phyloP scores from a whole-genome alignment of 192 early-diverging fungal genomes.

The Podila clonocystis region DNA sequence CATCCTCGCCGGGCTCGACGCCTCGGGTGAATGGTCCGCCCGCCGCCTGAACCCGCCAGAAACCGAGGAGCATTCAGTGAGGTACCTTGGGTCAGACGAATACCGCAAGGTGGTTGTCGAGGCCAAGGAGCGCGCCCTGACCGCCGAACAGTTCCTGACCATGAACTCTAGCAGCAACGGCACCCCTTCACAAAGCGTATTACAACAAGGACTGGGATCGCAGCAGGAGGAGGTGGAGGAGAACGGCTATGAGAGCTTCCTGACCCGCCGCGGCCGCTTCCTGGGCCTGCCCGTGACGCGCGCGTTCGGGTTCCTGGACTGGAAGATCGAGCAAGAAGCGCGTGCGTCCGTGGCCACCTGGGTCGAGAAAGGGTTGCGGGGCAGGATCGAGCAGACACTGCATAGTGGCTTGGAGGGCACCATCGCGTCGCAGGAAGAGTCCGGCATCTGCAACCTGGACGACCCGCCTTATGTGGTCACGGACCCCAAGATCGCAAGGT shows the following conservation, averaged over 20 bases:
- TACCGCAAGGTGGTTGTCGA: constrained; percentile 32
- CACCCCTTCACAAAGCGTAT: too few species aligned
- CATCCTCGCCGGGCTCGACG: constrained; percentile 32
- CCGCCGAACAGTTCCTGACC: constrained; percentile 32
- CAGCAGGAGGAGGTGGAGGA: not conserved
- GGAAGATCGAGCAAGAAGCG: constrained; percentile 41
- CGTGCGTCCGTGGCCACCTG: constrained; percentile 21
- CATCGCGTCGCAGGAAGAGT: constrained; percentile 7
- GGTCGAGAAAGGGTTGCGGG: constrained; percentile 29
- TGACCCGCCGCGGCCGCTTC: constrained; percentile 34
- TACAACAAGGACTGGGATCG: not conserved
- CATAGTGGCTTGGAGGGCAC: not conserved
- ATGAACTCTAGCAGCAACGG: not conserved
- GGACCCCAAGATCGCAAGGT: constrained; percentile 28
- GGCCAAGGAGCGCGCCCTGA: constrained; percentile 34
- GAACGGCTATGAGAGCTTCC: constrained; percentile 13
- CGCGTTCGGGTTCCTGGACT: constrained; percentile 43
- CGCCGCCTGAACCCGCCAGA: constrained; percentile 38
- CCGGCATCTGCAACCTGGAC: constrained; percentile 26
- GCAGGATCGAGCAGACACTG: constrained; percentile 25
- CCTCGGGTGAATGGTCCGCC: constrained; percentile 26
- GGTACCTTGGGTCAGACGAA: constrained; percentile 35
- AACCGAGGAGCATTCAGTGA: constrained; percentile 42
- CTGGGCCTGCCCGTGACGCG: constrained; percentile 38
- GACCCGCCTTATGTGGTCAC: constrained; percentile 34